Evolutionary conservation across 164 flowering plant species (phyloP), one percentile per base, ranked within the genome.

Genomic region (Piper betle): DNA sequence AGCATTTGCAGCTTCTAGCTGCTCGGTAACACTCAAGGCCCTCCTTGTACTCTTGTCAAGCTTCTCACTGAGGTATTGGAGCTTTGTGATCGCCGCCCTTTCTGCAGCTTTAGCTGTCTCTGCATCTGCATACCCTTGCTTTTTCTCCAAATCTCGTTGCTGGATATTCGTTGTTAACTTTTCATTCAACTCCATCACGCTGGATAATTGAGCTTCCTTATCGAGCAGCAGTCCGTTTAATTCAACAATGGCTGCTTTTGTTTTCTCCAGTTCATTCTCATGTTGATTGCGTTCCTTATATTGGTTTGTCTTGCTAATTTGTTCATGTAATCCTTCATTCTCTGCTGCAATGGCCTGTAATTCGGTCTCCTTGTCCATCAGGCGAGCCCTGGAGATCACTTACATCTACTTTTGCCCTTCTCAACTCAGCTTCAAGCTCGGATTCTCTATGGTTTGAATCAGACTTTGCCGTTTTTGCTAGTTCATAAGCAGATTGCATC

Each of bases 301-400:
- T n/a, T 74, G 69, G 7, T 60, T 15, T n/a, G 39, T 63, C 52
- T 63, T 76, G 70, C 74, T 71, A 11, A 84, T 77, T 71, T 71
- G 78, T 56, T 52, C 42, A 38, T 58, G 77, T 61, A 86, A 70
- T 59, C 60, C 78, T 58, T 85, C 91, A 66, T 89, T 86, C 73
- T 89, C 97, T 62, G 84, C 90, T 18, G 69, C 64, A 58, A 90
- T 79, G 12, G 81, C 73, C 67, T 85, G 92, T 65, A 90, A 57
- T 64, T 82, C 87, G 42, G 82, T 85, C 78, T 90, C 97, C 67
- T 85, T 90, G 25, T 85, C 90, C 95, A 90, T 82, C 63, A 87
- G 58, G 15, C 75, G 79, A 11, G 82, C 87, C 71, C 72, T 84
- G n/a, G 69, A 90, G 63, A 63, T 85, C 95, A 54, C 80, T 82